Percentiles rank a stretch among this genome's conserved stretches.
phyloP scores from a whole-genome alignment of 805 yeast genomes.

The Blastobotrys americana region DNA sequence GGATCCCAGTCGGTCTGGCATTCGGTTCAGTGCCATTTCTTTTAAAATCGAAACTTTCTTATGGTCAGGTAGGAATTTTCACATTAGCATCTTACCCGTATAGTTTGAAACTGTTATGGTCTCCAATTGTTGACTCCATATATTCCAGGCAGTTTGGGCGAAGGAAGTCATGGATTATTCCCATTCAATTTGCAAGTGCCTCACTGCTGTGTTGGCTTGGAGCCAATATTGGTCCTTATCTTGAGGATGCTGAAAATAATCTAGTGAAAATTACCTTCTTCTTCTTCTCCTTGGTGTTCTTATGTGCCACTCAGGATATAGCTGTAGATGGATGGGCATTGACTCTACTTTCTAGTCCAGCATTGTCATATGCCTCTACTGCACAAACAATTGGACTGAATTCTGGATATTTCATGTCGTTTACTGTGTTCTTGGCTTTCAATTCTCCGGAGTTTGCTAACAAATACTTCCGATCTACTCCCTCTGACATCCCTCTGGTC shows the following conservation, averaged over 20 bases:
- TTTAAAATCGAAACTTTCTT: constrained; percentile 71
- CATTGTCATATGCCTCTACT: constrained; percentile 87
- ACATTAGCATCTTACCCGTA: constrained; percentile 93
- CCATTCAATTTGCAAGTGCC: constrained; percentile 80
- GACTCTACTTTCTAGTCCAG: constrained; percentile 69
- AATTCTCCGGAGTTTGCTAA: constrained; percentile 91
- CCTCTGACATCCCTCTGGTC: constrained; percentile 58
- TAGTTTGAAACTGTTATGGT: constrained; percentile 86
- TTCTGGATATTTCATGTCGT: constrained; percentile 84
- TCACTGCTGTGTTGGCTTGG: constrained; percentile 63
- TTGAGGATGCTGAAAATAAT: constrained; percentile 43
- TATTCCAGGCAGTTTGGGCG: constrained; percentile 66
- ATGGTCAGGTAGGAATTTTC: constrained; percentile 85
- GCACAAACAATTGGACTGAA: constrained; percentile 96
- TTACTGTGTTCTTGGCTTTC: constrained; percentile 84
- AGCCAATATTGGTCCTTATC: constrained; percentile 38
- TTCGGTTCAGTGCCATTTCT: constrained; percentile 92
- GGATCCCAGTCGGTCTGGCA: constrained; percentile 94
- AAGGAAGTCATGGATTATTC: constrained; percentile 89
- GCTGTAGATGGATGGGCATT: constrained; percentile 99
- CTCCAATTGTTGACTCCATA: constrained; percentile 89
- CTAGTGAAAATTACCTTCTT: constrained; percentile 53
- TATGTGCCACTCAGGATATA: constrained; percentile 96
- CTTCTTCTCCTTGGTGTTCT: constrained; percentile 70
- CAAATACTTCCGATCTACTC: constrained; percentile 60